Evolutionary conservation across 768 basidiomycete species (phyloP), one percentile per base, ranked within the genome.

Genomic region (Russula ochroleuca): DNA sequence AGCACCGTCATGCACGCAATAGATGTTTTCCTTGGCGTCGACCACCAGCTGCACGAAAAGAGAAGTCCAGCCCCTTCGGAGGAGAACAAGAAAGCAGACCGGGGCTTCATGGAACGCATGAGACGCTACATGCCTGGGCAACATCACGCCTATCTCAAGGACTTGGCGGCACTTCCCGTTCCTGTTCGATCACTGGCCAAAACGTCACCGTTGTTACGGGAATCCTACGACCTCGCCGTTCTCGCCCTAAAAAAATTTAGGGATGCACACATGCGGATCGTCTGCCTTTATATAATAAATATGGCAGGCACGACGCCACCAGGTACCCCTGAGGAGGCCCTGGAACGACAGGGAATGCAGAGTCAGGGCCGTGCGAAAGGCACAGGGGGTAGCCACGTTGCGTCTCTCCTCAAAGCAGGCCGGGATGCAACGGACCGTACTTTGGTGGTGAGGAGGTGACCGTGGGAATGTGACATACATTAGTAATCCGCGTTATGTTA

Each of bases 71-170:
- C 83, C 25, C 81, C 93, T 58, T 85, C 90, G 58, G 74, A 80
- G 52, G 74, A 78, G 62, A 85, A 91, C 73, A 85, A 83, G 75
- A 82, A 74, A 69, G 88, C 80, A 45, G 91, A 83, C 74, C 80
- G 76, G 41, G 83, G 86, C 0, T 98, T 98, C 77, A 94, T 98
- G 87, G 86, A 89, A 62, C 82, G 92, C 53, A 97, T 97, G 94
- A 78, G 91, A 62, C 83, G 84, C 23, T 98, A 98, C 76, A 98
- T 98, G 96, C 95, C 96, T 0, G 88, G 89, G 15, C 83, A 83
- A 59, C 96, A 98, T 76, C 86, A 91, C 48, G 85, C 87, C 51
- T 98, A 94, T 77, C 82, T 98, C 59, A 74, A 76, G 25, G 83
- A 85, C 69, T 81, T 98, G 41, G 78, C 82, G 2, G 75, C 78